Evolutionary conservation across 2,329 filamentous ascomycete genomes (phyloP), one percentile per base, ranked within the genome.

Genomic region (Elsinoe necatrix): DNA sequence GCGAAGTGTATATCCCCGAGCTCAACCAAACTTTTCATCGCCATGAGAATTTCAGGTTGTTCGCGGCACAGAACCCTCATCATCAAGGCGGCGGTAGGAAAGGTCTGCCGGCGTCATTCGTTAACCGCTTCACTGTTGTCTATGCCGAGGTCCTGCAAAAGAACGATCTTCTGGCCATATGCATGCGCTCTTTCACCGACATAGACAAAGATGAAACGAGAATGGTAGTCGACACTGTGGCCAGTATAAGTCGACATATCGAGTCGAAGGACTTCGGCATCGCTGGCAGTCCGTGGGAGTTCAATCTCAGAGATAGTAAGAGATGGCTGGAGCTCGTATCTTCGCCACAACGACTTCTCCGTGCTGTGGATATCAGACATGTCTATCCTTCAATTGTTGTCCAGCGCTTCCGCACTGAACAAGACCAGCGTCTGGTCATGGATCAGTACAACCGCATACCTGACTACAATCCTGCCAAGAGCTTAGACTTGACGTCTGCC

Each of bases 61-160:
- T 98, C 66, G 93, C 95, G 12, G 91, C 93, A 0, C 93, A 98
- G 69, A 98, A 98, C 67, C 93, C 93, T 7, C 93, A 98, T 71
- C 89, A 96, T 65, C 93, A 98, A 72, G 93, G 93, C 57, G 92
- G 93, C 61, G 93, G 93, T 8, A 83, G 93, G 63, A 98, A 98
- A 71, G 93, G 93, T 37, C 75, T 98, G 34, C 93, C 93, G 1
- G 87, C 87, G 57, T 97, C 93, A 0, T 98, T 98, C 66, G 93
- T 98, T 60, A 97, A 98, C 69, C 87, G 95, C 45, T 98, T 98
- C 69, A 93, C 95, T 35, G 92, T 98, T 16, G 95, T 98, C 0
- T 97, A 97, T 71, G 90, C 93, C 58, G 93, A 98, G 66, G 81
- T 90, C 3, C 93, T 98, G 68, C 86, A 80, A 14, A 78, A 86